Evolutionary conservation across 495 filamentous ascomycete species (phyloP), one percentile per base, ranked within the genome.

Genomic region (Xylaria telfairii): DNA sequence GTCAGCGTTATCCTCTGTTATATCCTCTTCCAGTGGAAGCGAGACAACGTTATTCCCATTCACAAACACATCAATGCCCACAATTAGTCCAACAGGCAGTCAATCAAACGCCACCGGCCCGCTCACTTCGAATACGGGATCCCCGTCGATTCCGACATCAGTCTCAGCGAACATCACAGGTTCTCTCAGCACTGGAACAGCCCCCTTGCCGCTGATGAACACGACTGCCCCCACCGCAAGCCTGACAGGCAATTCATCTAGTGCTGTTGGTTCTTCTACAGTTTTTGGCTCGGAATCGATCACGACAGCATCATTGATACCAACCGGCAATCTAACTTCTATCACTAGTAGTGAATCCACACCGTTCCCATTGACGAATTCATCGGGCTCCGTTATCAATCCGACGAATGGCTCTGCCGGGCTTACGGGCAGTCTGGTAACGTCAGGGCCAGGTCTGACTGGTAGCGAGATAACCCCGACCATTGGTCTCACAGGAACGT

Each of bases 1-100:
- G 26, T 34, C 49, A 26, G 47, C 53, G n/a, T 41, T 37, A 10
- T 24, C 39, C 26, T 17, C 49, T 19, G 24, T 7, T 42, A 26
- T 28, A 19, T 12, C 30, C 7, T 69, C 67, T 54, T 56, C 59
- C 3, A 64, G 19, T 32, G 19, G 1, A 10, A 70, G 68, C 17
- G 30, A 56, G 59, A 57, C 68, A 15, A 39, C 46, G 30, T 13
- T 26, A 56, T 53, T 34, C 34, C 26, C 67, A 13, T 34, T 53
- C 13, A 63, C 56, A 8, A 54, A 63, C 24, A 39, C 67, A 15
- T 69, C 67, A 0, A 46, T 21, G 30, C 46, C 67, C 17, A 26
- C 41, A 4, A 15, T 30, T 24, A 39, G 44, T 4, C 32, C 32
- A 57, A 67, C 65, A 19, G 53, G 19, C 4, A 44, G 21, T 10